A percentile compares a stretch with the other conserved stretches of the same genome.
Evolutionary conservation across 23 red algal genomes (phyloP).

Genomic region (Cyanidium caldarium): DNA sequence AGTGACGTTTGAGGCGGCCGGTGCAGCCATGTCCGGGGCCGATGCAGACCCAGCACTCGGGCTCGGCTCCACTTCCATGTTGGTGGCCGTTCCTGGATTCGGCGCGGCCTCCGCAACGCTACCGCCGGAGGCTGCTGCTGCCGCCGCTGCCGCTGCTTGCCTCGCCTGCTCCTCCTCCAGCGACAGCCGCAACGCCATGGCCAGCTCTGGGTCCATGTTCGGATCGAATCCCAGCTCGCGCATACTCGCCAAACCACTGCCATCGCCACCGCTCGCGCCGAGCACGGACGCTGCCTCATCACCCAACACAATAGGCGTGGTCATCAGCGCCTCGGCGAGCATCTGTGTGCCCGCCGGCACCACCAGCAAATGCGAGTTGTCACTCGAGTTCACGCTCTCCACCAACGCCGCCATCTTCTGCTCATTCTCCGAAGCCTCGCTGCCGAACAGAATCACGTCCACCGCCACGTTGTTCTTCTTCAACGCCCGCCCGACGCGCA

Average conservation of each 20-base stretch:
- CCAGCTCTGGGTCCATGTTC: constrained; percentile 80
- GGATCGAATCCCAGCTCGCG: constrained; percentile 59
- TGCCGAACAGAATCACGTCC: constrained; percentile 66
- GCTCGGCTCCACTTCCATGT: neutral
- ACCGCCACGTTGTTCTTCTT: constrained; percentile 94
- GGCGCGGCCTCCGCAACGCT: neutral
- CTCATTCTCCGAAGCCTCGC: constrained; percentile 48
- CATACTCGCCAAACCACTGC: neutral
- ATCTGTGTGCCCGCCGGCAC: constrained; percentile 41
- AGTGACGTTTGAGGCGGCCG: neutral
- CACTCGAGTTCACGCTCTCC: constrained; percentile 58
- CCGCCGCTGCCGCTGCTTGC: constrained; percentile 46
- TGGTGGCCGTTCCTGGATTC: neutral
- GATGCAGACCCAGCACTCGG: neutral
- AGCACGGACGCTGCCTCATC: constrained; percentile 17
- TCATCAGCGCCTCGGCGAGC: constrained; percentile 57
- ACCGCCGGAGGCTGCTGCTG: constrained; percentile 9
- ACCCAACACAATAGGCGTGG: neutral
- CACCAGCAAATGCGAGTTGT: constrained; percentile 56
- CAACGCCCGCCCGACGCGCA: constrained; percentile 41
- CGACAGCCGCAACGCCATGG: constrained; percentile 73
- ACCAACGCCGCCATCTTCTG: constrained; percentile 65
- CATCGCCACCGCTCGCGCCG: constrained; percentile 14
- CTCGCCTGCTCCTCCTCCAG: constrained; percentile 90
- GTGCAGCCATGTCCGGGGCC: neutral